Base-by-base conservation (phyloP, 1,284 basidiomycete genomes). In the Xerocomus nothofagi region DNA sequence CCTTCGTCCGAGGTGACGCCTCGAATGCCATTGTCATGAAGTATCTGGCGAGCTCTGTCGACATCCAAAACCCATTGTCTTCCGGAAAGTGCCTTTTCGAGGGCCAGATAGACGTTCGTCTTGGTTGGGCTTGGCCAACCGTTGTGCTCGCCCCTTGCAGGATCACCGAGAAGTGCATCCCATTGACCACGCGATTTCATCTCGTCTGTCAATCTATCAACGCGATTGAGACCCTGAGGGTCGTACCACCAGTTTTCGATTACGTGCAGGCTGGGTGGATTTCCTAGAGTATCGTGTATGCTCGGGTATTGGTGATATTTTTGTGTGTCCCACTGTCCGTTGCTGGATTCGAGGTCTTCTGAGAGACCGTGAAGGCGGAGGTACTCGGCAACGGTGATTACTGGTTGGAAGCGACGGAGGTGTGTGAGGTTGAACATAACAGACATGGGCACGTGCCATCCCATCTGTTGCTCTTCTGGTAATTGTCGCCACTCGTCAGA, bases 361-460 rank as follows among this genome's bases (percentile, higher is more conserved):
- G 67, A 44, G 47, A 71, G 65, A 40, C 58, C 58, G 47, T 78
- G 73, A n/a, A 78, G 60, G 20, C 68, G 68, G 45, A 77, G 69
- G 49, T 74, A 77, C 30, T 77, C 75, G 11, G 69, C 63, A 18
- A 72, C 57, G 9, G 71, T 68, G 49, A 78, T 53, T 42, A 78
- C 71, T 10, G 72, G 59, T 27, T 77, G 65, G 10, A 56, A 60
- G 33, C 53, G 49, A 17, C 75, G 74, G 10, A 78, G 65, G 45
- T 71, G 70, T 9, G 74, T 70, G 32, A 79, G 49, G 57, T 79
- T 73, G 47, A 79, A 54, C 73, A 78, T 77, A 33, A 66, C 36
- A 12, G 61, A 59, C 18, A 72, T 69, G 17, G 74, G 74, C 15
- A 75, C 63, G 7, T 62, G 62, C 69, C 70, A 75, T 9, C 63